Base-by-base conservation (phyloP, 2,329 filamentous ascomycete genomes). In the Ascochyta pisi region DNA sequence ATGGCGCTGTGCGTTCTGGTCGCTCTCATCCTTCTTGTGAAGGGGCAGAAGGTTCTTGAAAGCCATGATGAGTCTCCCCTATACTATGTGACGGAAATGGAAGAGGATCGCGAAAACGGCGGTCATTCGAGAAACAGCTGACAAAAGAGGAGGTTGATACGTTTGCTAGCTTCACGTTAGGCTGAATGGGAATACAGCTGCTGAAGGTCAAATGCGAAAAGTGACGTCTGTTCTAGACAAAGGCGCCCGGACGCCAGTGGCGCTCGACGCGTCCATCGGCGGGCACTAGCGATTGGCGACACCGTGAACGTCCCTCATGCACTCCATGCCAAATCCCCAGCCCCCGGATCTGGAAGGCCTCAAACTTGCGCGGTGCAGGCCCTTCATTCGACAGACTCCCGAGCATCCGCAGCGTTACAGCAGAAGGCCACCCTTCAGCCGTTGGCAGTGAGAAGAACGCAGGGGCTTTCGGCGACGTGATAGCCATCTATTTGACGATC, bases 181-280 rank as follows among this genome's bases (percentile, higher is more conserved):
- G 40, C 35, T 50, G 29, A 23, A 29, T 29, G 29, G 46, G 10
- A 42, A 38, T 34, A 35, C 29, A 19, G 16, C n/a, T 50, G n/a
- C 35, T 55, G n/a, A 38, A 22, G 15, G 24, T 15, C 16, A 46
- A 29, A 23, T 26, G 15, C 29, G 26, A 43, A 16, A 9, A 51
- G 48, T 56, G 53, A 56, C 53, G 53, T 56, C 47, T 56, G 31
- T 56, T n/a, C 39, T 19, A 47, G 41, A 56, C 47, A 56, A 56
- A 51, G 47, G 22, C 46, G 42, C 46, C 38, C 38, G 35, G 41
- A 50, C 37, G 42, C 41, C 52, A 37, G 47, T 56, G 47, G 47
- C 53, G 47, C 47, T 51, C 37, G 19, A 39, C 19, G 26, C 47
- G 10, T 34, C 42, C 47, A 51, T 33, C 4, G 19, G 45, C 48